phyloP scores from a whole-genome alignment of 345 rosid species.

The Garcia nutans region DNA sequence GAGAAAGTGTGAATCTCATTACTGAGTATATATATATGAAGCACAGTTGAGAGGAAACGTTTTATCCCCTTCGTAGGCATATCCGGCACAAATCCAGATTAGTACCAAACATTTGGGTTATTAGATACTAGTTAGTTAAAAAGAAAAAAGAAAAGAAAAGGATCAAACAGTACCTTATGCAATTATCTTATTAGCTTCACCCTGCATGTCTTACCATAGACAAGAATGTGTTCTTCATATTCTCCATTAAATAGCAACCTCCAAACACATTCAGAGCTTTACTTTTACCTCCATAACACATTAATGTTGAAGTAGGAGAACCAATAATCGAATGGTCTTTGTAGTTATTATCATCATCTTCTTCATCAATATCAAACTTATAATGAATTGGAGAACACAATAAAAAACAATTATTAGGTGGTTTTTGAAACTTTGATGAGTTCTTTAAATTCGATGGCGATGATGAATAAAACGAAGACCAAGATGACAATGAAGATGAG shows the following conservation, averaged over 20 bases:
- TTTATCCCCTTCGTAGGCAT: too few species aligned
- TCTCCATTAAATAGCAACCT: constrained; percentile 45
- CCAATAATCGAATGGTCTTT: not conserved
- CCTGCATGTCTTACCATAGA: constrained; percentile 36
- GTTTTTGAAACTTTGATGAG: constrained; percentile 13
- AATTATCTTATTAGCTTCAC: constrained; percentile 3
- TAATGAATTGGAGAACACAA: constrained; percentile 21
- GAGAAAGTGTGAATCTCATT: too few species aligned
- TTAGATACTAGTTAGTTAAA: too few species aligned
- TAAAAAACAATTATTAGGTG: constrained; percentile 4
- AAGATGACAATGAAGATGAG: constrained; percentile 40
- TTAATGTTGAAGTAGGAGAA: constrained; percentile 36
- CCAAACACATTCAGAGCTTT: constrained; percentile 9
- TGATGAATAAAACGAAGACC: constrained; percentile 28
- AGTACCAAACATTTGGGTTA: too few species aligned
- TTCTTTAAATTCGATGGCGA: constrained; percentile 3
- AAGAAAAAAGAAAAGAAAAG: not conserved
- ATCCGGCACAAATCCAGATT: too few species aligned
- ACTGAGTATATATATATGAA: too few species aligned
- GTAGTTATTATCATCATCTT: constrained; percentile 7
- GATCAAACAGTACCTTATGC: not conserved
- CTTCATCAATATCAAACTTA: not conserved
- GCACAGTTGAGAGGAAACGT: too few species aligned
- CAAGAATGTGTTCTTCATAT: constrained; percentile 46
- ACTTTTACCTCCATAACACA: constrained; percentile 29